Base-by-base conservation (phyloP, 83 land plant species). In the Larix sibirica region DNA sequence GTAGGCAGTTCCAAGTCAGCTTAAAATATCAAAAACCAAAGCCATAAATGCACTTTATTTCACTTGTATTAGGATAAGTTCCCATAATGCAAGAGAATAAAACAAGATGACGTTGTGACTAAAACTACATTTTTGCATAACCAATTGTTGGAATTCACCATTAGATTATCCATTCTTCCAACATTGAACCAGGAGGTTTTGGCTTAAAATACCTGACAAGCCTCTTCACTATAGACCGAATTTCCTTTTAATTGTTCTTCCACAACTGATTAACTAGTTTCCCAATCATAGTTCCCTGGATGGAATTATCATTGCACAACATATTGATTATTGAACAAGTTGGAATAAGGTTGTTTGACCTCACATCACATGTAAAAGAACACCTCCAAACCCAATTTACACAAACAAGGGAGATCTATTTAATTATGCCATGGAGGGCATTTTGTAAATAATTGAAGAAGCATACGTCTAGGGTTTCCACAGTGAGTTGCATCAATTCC, bases 281-380 rank as follows among this genome's bases (percentile, higher is more conserved):
- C 23, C 93, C 97, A 70, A 94, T 89, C 84, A 87, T 89, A 8
- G 97, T 91, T 36, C 83, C 89, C 96, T 94, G 90, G 13, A 16
- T 20, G 14, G 73, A 65, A 40, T 33, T 33, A 38, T 60, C 23
- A 62, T 13, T 79, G 9, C 50, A 6, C 8, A 47, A 47, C 50
- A 47, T 47, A 12, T 47, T 47, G 18, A 13, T 23, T 50, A 54
- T 50, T 75, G 13, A 73, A 42, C 54, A 73, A 42, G 0, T 7
- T 73, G 4, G 38, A 20, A 73, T 9, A 47, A 38, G 9, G 44
- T 8, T 42, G 77, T 73, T 71, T 73, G 54, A 73, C 54, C 3
- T 73, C 47, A 8, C 8, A 47, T 6, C 0, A 44, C 47, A 33
- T 33, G 36, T 33, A 33, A 33, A 33, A 33, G 36, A 0, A 33